Percentiles rank a stretch among this genome's conserved stretches.
phyloP scores from a whole-genome alignment of 2,329 filamentous ascomycete species.

The Colletotrichum scovillei region DNA sequence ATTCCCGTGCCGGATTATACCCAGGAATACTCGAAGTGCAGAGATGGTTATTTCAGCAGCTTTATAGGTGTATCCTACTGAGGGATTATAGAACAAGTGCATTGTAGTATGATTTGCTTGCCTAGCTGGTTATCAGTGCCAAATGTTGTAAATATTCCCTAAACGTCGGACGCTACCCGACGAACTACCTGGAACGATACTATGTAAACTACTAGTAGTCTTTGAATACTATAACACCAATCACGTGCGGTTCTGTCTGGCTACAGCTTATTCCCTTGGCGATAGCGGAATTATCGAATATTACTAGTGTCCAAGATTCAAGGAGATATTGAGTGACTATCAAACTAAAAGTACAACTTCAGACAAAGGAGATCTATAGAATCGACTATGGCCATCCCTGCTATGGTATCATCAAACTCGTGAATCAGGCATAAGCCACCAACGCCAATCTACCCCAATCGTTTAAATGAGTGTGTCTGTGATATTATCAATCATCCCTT shows the following conservation, averaged over 20 bases:
- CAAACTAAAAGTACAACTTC: not conserved
- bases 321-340: not conserved
- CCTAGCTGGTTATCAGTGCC: not conserved
- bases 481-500: not conserved
- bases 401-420: constrained; percentile 26
- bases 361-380: constrained; percentile 26
- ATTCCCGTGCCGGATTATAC: not conserved
- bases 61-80: not conserved
- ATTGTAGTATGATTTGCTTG: not conserved
- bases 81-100: too few species aligned
- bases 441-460: constrained; percentile 12
- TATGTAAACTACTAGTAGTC: too few species aligned
- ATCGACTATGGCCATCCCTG: not conserved
- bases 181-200: too few species aligned
- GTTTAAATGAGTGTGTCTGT: not conserved
- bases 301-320: too few species aligned
- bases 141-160: too few species aligned
- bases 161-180: too few species aligned
- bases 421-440: constrained; percentile 7
- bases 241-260: too few species aligned
- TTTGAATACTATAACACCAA: too few species aligned
- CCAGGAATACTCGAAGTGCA: not conserved
- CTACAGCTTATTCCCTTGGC: too few species aligned
- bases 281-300: too few species aligned
- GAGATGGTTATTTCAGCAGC: not conserved